Evolutionary conservation across 2,329 filamentous ascomycete genomes (phyloP), one percentile per base, ranked within the genome.

Genomic region (Kalmusia sp.): DNA sequence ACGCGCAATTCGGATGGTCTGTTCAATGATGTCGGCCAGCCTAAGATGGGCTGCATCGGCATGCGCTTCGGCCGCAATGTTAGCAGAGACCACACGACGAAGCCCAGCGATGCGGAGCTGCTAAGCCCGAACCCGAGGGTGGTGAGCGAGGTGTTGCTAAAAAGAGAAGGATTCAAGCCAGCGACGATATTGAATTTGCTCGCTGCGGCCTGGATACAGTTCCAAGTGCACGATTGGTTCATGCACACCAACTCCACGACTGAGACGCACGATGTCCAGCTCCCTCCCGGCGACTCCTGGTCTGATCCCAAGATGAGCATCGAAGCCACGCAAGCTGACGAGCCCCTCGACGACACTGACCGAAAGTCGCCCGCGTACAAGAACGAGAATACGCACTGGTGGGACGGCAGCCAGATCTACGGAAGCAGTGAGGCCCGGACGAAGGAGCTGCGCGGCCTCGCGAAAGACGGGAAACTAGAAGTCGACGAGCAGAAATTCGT

Each of bases 161-260:
- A 70, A 17, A 67, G 78, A 7, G 70, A 76, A n/a, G 67, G 63
- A 3, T 80, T 80, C 57, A 77, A 76, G 21, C 77, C 77, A 3
- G 79, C 78, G 0, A 80, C 76, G 0, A 77, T 69, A 1, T 50
- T 80, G 51, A 81, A 81, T 50, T 55, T 81, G 33, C 64, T 81
- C 6, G 78, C 78, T 2, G 78, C 78, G 12, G 78, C 78, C 1
- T 81, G 78, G 77, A 80, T 80, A n/a, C 79, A 81, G 56, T 80
- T 80, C 47, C 77, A 80, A 50, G 74, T 74, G 0, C 78, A 80
- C 49, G 17, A 47, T 41, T 58, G 57, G 44, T 58, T 17, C 55
- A 60, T 38, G 37, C 63, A 65, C 21, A 28, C 54, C 4, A 60
- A 65, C 37, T 72, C 65, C 39, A 52, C 41, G 37, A 72, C 38